phyloP scores from a whole-genome alignment of 495 filamentous ascomycete genomes.

The Xylaria cubensis region DNA sequence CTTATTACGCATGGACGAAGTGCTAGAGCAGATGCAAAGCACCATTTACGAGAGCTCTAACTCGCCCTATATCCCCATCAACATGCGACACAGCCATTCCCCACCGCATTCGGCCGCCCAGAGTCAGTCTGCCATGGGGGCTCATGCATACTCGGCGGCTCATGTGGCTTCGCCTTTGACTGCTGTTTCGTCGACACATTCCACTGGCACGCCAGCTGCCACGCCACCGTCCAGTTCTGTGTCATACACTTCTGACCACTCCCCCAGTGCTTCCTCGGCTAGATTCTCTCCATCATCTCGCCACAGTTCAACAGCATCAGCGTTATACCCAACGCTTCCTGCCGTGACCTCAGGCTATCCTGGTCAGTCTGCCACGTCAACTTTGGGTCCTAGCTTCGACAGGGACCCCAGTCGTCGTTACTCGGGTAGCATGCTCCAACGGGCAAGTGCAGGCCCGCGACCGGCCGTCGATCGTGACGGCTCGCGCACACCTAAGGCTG shows the following conservation, averaged over 20 bases:
- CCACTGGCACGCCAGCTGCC: conserved; percentile 76
- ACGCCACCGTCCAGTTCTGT: conserved; percentile 88
- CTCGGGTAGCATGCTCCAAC: conserved; percentile 86
- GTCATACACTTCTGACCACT: conserved; percentile 86
- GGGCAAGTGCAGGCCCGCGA: conserved; percentile 55
- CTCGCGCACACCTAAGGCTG: conserved; percentile 59
- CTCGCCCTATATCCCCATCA: conserved; percentile 51
- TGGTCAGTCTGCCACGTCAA: conserved; percentile 71
- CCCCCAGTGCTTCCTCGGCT: conserved; percentile 70
- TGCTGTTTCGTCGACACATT: conserved; percentile 60
- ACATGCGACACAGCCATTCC: conserved; percentile 76
- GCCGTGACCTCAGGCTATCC: conserved; percentile 71
- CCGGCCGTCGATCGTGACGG: conserved; percentile 58
- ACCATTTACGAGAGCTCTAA: conserved; percentile 93
- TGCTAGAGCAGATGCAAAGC: conserved; percentile 92
- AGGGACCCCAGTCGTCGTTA: conserved; percentile 82
- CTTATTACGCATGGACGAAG: conserved; percentile 86
- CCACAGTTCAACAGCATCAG: conserved; percentile 62
- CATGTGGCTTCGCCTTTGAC: conserved; percentile 67
- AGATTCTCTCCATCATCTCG: conserved; percentile 70
- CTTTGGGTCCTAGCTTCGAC: conserved; percentile 82
- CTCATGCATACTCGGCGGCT: conserved; percentile 57
- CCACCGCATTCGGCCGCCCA: conserved; percentile 64
- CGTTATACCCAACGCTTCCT: conserved; percentile 85
- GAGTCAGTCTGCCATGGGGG: conserved; percentile 50